These are phyloP conservation scores for Byssothecium circinans DNA, from an alignment of 2,329 filamentous ascomycete species.

Conservation along the genomic window DNA sequence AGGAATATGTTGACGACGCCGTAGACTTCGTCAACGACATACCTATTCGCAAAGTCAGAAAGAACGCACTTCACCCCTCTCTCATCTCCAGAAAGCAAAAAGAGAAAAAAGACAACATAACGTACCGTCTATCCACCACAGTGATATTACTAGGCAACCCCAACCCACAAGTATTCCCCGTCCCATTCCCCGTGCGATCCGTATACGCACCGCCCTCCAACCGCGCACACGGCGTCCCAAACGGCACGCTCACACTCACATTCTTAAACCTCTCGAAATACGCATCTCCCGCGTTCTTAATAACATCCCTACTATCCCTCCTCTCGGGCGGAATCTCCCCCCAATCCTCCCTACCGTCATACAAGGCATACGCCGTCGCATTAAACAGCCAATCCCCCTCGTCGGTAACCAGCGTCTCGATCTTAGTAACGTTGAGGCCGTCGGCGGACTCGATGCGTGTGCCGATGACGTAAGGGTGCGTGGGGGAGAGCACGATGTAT, in stretches of 20 bases:
- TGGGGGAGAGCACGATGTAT: constrained; percentile 16
- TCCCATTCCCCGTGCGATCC: constrained; percentile 11
- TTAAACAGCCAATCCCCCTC: constrained; percentile 30
- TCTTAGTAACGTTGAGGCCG: constrained; percentile 17
- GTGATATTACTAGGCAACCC: constrained; percentile 25
- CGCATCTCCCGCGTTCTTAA: constrained; percentile 27
- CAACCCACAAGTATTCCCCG: constrained; percentile 21
- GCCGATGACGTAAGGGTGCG: constrained; percentile 27
- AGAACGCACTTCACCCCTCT: no score
- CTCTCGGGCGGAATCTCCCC: constrained; percentile 13
- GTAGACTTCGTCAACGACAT: constrained; percentile 29
- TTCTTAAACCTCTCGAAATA: constrained; percentile 25
- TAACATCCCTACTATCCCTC: constrained; percentile 16
- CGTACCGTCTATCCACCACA: constrained; percentile 18
- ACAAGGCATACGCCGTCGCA: constrained; percentile 18
- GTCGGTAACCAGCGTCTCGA: constrained; percentile 25
- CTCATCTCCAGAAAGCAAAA: neutral
- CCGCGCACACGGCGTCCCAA: constrained; percentile 27
- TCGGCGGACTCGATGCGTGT: constrained; percentile 15
- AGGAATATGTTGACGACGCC: constrained; percentile 29
- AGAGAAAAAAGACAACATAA: neutral
- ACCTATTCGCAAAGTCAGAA: constrained; percentile 6
- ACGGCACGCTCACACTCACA: constrained; percentile 20
- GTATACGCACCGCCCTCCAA: constrained; percentile 33
- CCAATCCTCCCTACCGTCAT: constrained; percentile 20